These are phyloP conservation scores for Hirschfeldia incana DNA, from an alignment of 345 rosid species.

Conservation along the genomic window DNA sequence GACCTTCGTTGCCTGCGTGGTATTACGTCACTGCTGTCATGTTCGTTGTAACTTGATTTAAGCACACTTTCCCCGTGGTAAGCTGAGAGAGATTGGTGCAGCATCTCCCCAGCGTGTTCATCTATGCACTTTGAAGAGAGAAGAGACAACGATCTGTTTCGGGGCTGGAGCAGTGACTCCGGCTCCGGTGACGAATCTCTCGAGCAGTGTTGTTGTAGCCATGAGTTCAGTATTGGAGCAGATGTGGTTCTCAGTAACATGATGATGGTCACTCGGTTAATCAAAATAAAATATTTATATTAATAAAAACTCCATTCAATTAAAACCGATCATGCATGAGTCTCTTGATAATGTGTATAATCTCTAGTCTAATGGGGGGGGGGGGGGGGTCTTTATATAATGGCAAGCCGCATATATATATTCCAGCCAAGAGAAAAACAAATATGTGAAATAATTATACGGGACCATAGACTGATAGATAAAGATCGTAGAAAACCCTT, in stretches of 20 bases:
- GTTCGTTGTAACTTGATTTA: slow-evolving; percentile 10
- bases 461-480: slow-evolving; percentile 11
- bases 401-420: slow-evolving; percentile 1
- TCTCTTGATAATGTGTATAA: not conserved
- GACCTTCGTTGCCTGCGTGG: slow-evolving; percentile 24
- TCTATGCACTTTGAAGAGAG: slow-evolving; percentile 38
- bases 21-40: not conserved
- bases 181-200: slow-evolving; percentile 49
- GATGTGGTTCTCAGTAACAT: slow-evolving; percentile 62
- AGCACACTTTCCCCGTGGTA: slow-evolving; percentile 24
- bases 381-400: slow-evolving; percentile 17
- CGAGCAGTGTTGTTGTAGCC: slow-evolving; percentile 45
- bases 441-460: slow-evolving; percentile 8
- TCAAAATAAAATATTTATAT: not conserved
- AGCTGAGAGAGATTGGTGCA: slow-evolving; percentile 29
- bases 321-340: not conserved
- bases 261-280: slow-evolving; percentile 1
- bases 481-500: not conserved
- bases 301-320: not conserved
- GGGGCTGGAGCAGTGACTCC: slow-evolving; percentile 47
- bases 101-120: slow-evolving; percentile 31
- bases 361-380: slow-evolving; percentile 1
- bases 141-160: slow-evolving; percentile 45
- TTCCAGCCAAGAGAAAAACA: slow-evolving; percentile 15
- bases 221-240: slow-evolving; percentile 53